Evolutionary conservation across 805 yeast species (phyloP).

Genomic region (Wickerhamomyces ciferrii): DNA sequence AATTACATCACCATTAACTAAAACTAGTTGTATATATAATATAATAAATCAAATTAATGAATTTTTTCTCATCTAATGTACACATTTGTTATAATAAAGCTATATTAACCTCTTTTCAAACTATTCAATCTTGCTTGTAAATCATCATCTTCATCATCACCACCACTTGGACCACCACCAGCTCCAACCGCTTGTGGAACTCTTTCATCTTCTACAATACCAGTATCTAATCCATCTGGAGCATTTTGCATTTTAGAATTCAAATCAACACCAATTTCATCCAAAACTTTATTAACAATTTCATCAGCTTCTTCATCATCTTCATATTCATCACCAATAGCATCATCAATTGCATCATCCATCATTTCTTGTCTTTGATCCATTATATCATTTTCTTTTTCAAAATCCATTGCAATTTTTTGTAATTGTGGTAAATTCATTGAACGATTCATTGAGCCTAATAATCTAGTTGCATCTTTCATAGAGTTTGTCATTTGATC

Average conservation of each 20-base stretch:
- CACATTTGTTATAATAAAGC: not conserved
- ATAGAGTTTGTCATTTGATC: constrained; percentile 94
- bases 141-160: constrained; percentile 60
- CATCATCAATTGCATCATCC: constrained; percentile 97
- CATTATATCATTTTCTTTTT: constrained; percentile 91
- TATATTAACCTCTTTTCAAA: constrained; percentile 46
- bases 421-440: constrained; percentile 90
- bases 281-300: constrained; percentile 84
- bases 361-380: constrained; percentile 98
- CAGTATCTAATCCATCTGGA: constrained; percentile 32
- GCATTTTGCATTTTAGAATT: constrained; percentile 39
- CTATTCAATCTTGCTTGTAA: constrained; percentile 85
- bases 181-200: constrained; percentile 55
- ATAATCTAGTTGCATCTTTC: constrained; percentile 85
- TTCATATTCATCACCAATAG: constrained; percentile 86
- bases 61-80: too few relatives aligned
- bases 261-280: constrained; percentile 92
- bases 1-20: constrained; percentile 21
- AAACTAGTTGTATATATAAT: not conserved
- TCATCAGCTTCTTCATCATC: constrained; percentile 91
- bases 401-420: constrained; percentile 91
- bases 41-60: not conserved
- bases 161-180: constrained; percentile 20
- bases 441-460: constrained; percentile 81
- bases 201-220: constrained; percentile 24